phyloP scores from a whole-genome alignment of 371 early-diverging fungal species.

The Mucor lusitanicus region DNA sequence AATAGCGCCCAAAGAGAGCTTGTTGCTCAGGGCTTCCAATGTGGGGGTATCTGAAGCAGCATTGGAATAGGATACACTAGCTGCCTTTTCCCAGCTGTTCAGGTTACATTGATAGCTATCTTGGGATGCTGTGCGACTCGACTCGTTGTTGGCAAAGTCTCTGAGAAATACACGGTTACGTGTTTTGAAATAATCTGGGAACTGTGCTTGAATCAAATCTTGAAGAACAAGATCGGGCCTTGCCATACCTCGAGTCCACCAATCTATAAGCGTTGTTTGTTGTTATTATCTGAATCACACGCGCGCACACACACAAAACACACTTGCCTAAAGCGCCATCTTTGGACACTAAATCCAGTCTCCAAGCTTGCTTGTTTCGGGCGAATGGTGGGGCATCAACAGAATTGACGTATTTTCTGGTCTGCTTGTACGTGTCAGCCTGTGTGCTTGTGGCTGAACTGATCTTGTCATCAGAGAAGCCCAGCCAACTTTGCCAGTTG shows the following conservation, averaged over 20 bases:
- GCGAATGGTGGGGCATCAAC: slow-evolving; percentile 35
- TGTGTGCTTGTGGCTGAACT: slow-evolving; percentile 10
- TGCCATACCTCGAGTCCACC: slow-evolving; percentile 31
- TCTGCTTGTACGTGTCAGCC: neutral
- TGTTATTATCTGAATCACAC: no score
- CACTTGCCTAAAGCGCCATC: slow-evolving; percentile 25
- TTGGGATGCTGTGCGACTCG: slow-evolving; percentile 8
- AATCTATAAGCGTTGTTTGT: slow-evolving; percentile 16
- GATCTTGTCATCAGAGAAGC: slow-evolving; percentile 14
- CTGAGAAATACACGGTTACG: slow-evolving; percentile 31
- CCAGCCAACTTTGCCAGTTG: slow-evolving; percentile 26
- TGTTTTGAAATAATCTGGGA: slow-evolving; percentile 28
- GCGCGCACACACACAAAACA: no score
- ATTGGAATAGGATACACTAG: slow-evolving; percentile 10
- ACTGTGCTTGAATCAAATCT: slow-evolving; percentile 37
- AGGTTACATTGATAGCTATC: slow-evolving; percentile 22
- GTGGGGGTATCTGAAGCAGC: slow-evolving; percentile 12
- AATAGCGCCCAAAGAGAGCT: slow-evolving; percentile 17
- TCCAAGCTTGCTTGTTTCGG: slow-evolving; percentile 28
- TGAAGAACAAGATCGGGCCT: slow-evolving; percentile 35
- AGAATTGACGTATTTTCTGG: slow-evolving; percentile 22
- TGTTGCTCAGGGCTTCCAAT: neutral
- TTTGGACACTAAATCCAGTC: slow-evolving; percentile 28
- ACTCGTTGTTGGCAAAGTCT: slow-evolving; percentile 20
- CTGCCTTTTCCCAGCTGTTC: slow-evolving; percentile 8